Conservation (phyloP, 805 yeast genomes). For the Yamadazyma sp. region DNA sequence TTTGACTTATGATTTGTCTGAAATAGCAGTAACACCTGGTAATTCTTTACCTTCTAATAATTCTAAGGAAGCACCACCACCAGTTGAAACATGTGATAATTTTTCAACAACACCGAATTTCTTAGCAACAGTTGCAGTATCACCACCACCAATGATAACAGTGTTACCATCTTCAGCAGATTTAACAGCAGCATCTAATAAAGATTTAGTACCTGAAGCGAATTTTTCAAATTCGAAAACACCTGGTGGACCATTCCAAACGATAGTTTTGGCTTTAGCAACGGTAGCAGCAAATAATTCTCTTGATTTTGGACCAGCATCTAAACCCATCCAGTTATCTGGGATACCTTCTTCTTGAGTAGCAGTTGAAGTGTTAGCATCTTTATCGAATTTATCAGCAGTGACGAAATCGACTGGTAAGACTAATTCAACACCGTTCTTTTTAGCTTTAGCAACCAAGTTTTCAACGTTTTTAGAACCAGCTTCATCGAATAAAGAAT, state of each 20-base stretch:
- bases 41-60: constrained; percentile 97
- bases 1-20: constrained; percentile 50
- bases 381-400: constrained; percentile 91
- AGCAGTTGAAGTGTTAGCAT: constrained; percentile 82
- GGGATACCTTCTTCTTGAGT: constrained; percentile 91
- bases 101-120: constrained; percentile 95
- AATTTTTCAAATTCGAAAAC: constrained; percentile 96
- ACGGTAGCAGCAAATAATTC: constrained; percentile 79
- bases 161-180: constrained; percentile 87
- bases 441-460: constrained; percentile 93
- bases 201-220: constrained; percentile 85
- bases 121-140: constrained; percentile 98
- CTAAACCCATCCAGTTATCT: constrained; percentile 93
- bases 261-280: constrained; percentile 92
- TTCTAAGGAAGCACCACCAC: constrained; percentile 99
- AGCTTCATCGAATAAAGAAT: constrained; percentile 86
- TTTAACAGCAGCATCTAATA: constrained; percentile 84
- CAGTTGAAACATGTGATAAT: constrained; percentile 97
- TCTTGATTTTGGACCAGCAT: constrained; percentile 87
- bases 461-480: constrained; percentile 95
- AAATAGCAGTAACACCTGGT: constrained; percentile 95
- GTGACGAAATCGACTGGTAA: constrained; percentile 95
- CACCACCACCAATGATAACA: constrained; percentile 99
- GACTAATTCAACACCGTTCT: constrained; percentile 88
- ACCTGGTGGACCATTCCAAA: constrained; percentile 99